Conservation (phyloP, 768 basidiomycete species). For the Atractiella rhizophila region DNA sequence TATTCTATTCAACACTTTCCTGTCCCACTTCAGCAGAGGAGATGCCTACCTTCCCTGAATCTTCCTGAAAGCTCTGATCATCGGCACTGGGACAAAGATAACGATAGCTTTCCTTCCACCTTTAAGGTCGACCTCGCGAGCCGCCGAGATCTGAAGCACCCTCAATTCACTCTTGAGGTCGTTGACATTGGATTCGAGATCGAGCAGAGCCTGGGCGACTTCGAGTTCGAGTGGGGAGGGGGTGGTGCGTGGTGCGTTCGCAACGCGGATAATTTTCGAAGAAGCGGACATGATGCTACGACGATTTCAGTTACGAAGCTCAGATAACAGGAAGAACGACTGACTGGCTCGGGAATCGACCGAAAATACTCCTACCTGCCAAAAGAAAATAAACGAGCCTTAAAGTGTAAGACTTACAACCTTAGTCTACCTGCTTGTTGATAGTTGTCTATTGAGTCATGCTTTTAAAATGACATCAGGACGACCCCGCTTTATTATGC, state of each 20-base stretch:
- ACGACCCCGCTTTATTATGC: too few relatives aligned
- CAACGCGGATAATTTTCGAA: constrained; percentile 74
- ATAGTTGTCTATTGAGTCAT: too few relatives aligned
- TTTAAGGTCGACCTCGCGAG: constrained; percentile 94
- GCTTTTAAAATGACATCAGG: too few relatives aligned
- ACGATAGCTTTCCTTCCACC: constrained; percentile 99
- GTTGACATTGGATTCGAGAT: constrained; percentile 93
- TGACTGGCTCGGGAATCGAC: background rate
- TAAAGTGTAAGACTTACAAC: too few relatives aligned
- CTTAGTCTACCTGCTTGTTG: too few relatives aligned
- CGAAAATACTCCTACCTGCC: too few relatives aligned
- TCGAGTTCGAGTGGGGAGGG: constrained; percentile 75
- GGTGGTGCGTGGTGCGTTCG: constrained; percentile 69
- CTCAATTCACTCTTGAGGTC: constrained; percentile 95
- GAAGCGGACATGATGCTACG: constrained; percentile 7
- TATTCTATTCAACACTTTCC: background rate
- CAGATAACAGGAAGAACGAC: background rate
- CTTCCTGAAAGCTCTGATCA: constrained; percentile 95
- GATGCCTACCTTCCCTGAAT: constrained; percentile 70
- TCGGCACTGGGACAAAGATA: constrained; percentile 88
- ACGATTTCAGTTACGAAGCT: background rate
- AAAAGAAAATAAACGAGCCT: too few relatives aligned
- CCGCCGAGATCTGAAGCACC: constrained; percentile 85
- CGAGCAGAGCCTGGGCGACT: constrained; percentile 84
- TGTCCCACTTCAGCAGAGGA: background rate